A percentile compares a stretch with the other conserved stretches of the same genome.
These are phyloP conservation scores for Aspergillus cristatus DNA, from an alignment of 495 filamentous ascomycete species.

Conservation along the genomic window DNA sequence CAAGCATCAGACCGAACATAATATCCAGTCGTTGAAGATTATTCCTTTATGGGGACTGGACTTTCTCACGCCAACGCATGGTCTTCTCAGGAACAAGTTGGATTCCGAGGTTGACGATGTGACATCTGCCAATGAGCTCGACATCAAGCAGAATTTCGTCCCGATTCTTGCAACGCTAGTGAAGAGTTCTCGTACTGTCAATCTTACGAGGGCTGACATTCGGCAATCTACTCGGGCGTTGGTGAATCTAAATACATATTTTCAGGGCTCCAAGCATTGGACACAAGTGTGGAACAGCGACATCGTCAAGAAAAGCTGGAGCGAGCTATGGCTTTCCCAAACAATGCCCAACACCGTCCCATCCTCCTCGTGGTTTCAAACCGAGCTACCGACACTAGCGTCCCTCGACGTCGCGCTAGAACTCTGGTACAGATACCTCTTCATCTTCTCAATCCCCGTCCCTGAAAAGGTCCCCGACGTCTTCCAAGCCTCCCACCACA, in stretches of 20 bases:
- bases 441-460: conserved; percentile 60
- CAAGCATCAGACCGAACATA: conserved; percentile 57
- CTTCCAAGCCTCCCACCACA: conserved; percentile 61
- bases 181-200: conserved; percentile 44
- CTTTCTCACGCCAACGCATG: conserved; percentile 53
- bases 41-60: conserved; percentile 60
- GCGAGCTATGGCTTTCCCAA: conserved; percentile 50
- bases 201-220: conserved; percentile 42
- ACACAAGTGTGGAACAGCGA: conserved; percentile 54
- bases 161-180: conserved; percentile 53
- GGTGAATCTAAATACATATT: conserved; percentile 54
- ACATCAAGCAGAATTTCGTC: conserved; percentile 53
- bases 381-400: conserved; percentile 48
- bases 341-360: conserved; percentile 46
- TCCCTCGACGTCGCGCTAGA: conserved; percentile 49
- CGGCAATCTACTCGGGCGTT: conserved; percentile 48
- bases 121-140: conserved; percentile 41
- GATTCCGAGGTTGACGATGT: conserved; percentile 53
- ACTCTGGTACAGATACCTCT: conserved; percentile 57
- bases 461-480: conserved; percentile 54
- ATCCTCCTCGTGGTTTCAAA: conserved; percentile 45
- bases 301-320: conserved; percentile 51
- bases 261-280: conserved; percentile 52
- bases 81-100: conserved; percentile 52
- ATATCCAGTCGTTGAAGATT: conserved; percentile 56